Evolutionary conservation across 1,284 basidiomycete species (phyloP).

Genomic region (Polyporus tsugae): DNA sequence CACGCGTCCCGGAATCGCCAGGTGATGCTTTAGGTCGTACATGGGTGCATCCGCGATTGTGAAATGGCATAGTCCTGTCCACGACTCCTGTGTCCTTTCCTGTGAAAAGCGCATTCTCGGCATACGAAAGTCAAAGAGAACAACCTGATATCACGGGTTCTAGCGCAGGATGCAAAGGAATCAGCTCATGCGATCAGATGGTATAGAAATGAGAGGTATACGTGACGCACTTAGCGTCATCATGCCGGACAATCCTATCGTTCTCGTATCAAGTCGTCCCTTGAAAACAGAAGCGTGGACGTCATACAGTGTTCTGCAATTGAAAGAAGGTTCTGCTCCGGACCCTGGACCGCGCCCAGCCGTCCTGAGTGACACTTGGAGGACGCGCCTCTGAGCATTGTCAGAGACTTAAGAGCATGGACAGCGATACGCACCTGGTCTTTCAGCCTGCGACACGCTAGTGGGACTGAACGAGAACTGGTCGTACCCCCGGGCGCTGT

Average conservation of each 20-base stretch:
- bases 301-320: not conserved
- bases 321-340: not conserved
- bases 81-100: slow-evolving; percentile 1
- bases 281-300: not conserved
- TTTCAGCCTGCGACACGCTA: not conserved
- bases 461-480: not conserved
- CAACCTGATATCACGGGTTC: not conserved
- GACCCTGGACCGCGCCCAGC: not conserved
- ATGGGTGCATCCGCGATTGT: not conserved
- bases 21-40: slow-evolving; percentile 1
- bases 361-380: not conserved
- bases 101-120: not conserved
- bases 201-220: not conserved
- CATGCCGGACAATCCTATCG: not conserved
- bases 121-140: not conserved
- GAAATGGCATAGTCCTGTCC: not conserved
- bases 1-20: not conserved
- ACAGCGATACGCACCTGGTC: not conserved
- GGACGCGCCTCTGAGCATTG: not conserved
- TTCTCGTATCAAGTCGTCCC: not conserved
- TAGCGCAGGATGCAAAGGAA: not conserved
- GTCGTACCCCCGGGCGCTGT: not conserved
- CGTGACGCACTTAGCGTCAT: slow-evolving; percentile 1
- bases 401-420: not conserved
- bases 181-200: not conserved